Evolutionary conservation across 1,284 basidiomycete genomes (phyloP).

Genomic region (Peniophora sp.): DNA sequence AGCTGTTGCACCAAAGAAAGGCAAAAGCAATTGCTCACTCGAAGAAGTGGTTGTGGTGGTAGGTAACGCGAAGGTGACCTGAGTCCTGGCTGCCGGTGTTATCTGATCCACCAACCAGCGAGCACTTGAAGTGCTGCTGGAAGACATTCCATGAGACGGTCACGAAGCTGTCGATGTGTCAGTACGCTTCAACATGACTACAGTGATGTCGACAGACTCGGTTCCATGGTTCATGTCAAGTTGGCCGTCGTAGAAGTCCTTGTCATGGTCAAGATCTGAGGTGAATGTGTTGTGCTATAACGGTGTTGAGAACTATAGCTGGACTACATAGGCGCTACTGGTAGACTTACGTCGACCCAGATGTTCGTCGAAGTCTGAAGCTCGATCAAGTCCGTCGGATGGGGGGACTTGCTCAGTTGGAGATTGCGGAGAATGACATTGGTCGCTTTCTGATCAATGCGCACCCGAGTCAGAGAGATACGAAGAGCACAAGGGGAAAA

Average conservation of each 20-base stretch:
- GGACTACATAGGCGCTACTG: too few relatives aligned
- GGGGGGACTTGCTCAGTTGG: constrained; percentile 14
- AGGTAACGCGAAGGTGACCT: constrained; percentile 17
- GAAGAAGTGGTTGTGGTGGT: constrained; percentile 13
- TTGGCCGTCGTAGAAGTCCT: constrained; percentile 19
- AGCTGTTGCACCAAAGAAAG: constrained; percentile 1
- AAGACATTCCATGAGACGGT: constrained; percentile 19
- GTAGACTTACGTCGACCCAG: constrained; percentile 17
- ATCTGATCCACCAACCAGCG: constrained; percentile 16
- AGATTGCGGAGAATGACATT: constrained; percentile 19
- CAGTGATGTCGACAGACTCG: constrained; percentile 10
- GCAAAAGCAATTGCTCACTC: constrained; percentile 2
- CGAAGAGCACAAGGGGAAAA: not conserved
- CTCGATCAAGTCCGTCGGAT: constrained; percentile 17
- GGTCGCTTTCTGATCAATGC: constrained; percentile 6
- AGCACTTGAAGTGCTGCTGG: constrained; percentile 16
- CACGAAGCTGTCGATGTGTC: constrained; percentile 10
- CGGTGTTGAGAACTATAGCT: too few relatives aligned
- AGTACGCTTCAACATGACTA: not conserved
- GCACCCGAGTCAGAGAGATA: not conserved
- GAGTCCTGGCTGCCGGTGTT: constrained; percentile 16
- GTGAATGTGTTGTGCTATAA: constrained; percentile 1
- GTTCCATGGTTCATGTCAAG: constrained; percentile 16
- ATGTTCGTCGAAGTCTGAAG: constrained; percentile 18
- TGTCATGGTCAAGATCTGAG: constrained; percentile 10